Evolutionary conservation across 352 stramenopile species (phyloP).

Genomic region (Phytophthora litchii): DNA sequence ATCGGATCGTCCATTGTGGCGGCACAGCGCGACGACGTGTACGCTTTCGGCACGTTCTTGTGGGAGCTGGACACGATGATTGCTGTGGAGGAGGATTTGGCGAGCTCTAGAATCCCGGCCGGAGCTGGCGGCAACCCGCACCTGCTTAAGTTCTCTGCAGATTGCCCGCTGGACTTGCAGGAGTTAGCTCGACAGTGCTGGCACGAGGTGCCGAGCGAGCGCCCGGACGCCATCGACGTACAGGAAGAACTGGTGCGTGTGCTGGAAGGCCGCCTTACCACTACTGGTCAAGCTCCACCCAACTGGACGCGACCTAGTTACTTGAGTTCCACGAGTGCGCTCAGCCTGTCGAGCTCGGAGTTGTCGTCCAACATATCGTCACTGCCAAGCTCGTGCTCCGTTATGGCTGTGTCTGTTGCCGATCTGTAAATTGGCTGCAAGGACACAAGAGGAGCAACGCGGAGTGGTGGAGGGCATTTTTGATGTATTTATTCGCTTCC

Average conservation of each 20-base stretch:
- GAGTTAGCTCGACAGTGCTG: conserved; percentile 64
- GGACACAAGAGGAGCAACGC: no score
- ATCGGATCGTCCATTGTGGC: conserved; percentile 23
- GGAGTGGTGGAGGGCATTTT: conserved; percentile 2
- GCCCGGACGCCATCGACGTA: conserved; percentile 69
- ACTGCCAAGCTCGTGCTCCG: conserved; percentile 46
- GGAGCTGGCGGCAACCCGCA: conserved; percentile 45
- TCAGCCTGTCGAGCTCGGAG: conserved; percentile 54
- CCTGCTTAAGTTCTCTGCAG: conserved; percentile 63
- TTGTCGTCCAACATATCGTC: conserved; percentile 43
- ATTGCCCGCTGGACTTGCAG: conserved; percentile 66
- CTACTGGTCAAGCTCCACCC: conserved; percentile 42
- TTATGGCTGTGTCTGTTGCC: conserved; percentile 39
- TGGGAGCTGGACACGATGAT: conserved; percentile 84
- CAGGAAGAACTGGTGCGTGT: conserved; percentile 77
- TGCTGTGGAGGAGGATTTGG: conserved; percentile 61
- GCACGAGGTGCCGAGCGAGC: conserved; percentile 49
- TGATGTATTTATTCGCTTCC: conserved; percentile 43
- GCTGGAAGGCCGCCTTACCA: conserved; percentile 68
- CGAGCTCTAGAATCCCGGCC: conserved; percentile 23
- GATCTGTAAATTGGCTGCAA: conserved; percentile 26
- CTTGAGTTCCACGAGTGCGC: conserved; percentile 37
- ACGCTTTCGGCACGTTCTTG: conserved; percentile 72
- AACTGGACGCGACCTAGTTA: conserved; percentile 66
- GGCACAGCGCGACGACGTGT: conserved; percentile 58